Evolutionary conservation across 108 stramenopile genomes (phyloP).

Genomic region (Fistulifera solaris): DNA sequence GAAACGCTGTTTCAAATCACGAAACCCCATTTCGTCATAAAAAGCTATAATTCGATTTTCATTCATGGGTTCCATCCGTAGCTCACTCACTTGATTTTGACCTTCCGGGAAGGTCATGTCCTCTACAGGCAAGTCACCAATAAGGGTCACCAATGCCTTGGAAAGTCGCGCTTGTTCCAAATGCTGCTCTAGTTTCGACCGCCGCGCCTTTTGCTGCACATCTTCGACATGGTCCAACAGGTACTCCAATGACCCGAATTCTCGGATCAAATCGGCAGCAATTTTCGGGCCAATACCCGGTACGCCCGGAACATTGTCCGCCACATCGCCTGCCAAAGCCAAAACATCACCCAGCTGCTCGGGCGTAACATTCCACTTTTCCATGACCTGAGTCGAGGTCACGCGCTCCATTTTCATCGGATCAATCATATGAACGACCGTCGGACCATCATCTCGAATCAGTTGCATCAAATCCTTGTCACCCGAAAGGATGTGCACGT

Average conservation of each 20-base stretch:
- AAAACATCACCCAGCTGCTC: constrained; percentile 68
- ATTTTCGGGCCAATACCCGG: constrained; percentile 87
- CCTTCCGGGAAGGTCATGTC: constrained; percentile 25
- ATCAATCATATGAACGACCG: constrained; percentile 68
- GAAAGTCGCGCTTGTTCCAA: constrained; percentile 46
- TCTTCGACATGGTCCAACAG: constrained; percentile 40
- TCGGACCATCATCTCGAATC: constrained; percentile 37
- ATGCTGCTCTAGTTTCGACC: constrained; percentile 45
- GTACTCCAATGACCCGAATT: constrained; percentile 52
- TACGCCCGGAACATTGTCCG: constrained; percentile 83
- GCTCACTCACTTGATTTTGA: constrained; percentile 15
- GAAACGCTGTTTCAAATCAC: constrained; percentile 28
- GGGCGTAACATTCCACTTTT: constrained; percentile 72
- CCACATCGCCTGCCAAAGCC: constrained; percentile 78
- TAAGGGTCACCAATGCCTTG: constrained; percentile 31
- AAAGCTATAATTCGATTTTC: constrained; percentile 40
- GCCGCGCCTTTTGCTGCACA: constrained; percentile 53
- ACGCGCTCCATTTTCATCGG: constrained; percentile 59
- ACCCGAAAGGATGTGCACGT: constrained; percentile 64
- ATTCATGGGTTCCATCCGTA: constrained; percentile 41
- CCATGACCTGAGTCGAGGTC: constrained; percentile 49
- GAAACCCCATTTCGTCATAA: constrained; percentile 57
- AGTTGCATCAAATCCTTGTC: constrained; percentile 92
- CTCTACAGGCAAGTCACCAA: constrained; percentile 25
- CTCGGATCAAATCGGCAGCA: constrained; percentile 57